These are phyloP conservation scores for Fusarium anguioides DNA, from an alignment of 2,329 filamentous ascomycete genomes.

Conservation along the genomic window DNA sequence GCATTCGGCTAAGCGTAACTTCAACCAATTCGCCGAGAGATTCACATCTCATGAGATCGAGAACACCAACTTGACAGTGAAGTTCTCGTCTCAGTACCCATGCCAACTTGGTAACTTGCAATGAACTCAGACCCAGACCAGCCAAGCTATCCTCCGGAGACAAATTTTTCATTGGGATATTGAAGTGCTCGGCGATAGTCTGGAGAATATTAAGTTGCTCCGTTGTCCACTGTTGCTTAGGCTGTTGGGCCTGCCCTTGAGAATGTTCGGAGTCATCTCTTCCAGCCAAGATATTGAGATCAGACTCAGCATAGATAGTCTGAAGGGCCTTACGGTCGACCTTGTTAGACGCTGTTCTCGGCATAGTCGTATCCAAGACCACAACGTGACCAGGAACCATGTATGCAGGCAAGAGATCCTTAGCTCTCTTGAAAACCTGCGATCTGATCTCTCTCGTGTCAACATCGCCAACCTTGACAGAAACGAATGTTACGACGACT, in stretches of 20 bases:
- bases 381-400: slow-evolving; percentile 30
- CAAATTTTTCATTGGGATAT: not conserved
- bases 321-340: slow-evolving; percentile 27
- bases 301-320: not conserved
- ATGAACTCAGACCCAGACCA: slow-evolving; percentile 21
- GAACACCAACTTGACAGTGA: slow-evolving; percentile 14
- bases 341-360: slow-evolving; percentile 23
- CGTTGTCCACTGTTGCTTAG: not conserved
- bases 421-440: slow-evolving; percentile 16
- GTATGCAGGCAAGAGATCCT: slow-evolving; percentile 14
- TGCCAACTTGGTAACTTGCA: slow-evolving; percentile 27
- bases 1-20: slow-evolving; percentile 1
- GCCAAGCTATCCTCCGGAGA: slow-evolving; percentile 17
- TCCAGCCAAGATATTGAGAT: slow-evolving; percentile 5
- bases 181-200: slow-evolving; percentile 18
- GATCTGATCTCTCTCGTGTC: slow-evolving; percentile 2
- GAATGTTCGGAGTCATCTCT: not conserved
- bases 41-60: slow-evolving; percentile 21
- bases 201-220: not conserved
- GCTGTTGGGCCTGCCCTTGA: fast-evolving
- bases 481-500: slow-evolving; percentile 22
- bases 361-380: slow-evolving; percentile 27
- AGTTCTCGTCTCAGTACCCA: slow-evolving; percentile 17
- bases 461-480: slow-evolving; percentile 6
- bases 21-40: slow-evolving; percentile 7